Evolutionary conservation across 192 early-diverging fungal species (phyloP).

Genomic region (Phlyctochytrium arcticum): DNA sequence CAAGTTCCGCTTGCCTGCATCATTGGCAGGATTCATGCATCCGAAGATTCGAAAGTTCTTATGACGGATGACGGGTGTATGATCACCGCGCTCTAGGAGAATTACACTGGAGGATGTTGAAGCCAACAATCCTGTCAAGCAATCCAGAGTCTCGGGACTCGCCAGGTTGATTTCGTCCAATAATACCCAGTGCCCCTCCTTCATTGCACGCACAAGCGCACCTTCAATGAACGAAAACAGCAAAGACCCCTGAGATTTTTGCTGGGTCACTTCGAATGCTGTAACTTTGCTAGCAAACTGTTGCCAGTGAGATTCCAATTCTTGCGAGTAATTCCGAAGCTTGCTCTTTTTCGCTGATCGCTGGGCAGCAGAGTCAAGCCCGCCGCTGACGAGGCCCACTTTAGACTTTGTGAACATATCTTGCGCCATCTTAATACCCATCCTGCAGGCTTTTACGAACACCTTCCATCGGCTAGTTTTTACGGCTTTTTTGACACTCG

Average conservation of each 20-base stretch:
- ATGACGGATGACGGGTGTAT: conserved; percentile 79
- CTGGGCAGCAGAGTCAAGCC: neutral
- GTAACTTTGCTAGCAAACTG: conserved; percentile 59
- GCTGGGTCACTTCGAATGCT: conserved; percentile 72
- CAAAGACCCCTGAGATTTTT: conserved; percentile 65
- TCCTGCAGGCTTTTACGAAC: conserved; percentile 67
- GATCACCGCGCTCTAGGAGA: conserved; percentile 89
- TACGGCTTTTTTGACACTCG: conserved; percentile 68
- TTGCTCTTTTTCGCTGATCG: conserved; percentile 24
- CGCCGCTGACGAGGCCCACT: neutral
- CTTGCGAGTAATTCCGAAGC: conserved; percentile 33
- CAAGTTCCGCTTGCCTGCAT: conserved; percentile 95
- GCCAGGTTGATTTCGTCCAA: conserved; percentile 98
- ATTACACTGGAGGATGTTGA: conserved; percentile 73
- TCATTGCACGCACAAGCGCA: conserved; percentile 82
- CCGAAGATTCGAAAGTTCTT: conserved; percentile 92
- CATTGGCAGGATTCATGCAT: conserved; percentile 99
- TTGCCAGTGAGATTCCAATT: conserved; percentile 68
- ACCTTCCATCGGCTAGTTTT: conserved; percentile 79
- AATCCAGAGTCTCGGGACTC: conserved; percentile 91
- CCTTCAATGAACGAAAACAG: conserved; percentile 96
- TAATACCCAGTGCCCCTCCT: conserved; percentile 91
- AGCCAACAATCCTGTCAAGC: conserved; percentile 84
- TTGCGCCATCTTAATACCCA: conserved; percentile 76
- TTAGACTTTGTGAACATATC: conserved; percentile 39